Evolutionary conservation across 345 rosid species (phyloP).

Genomic region (Angophora floribunda): DNA sequence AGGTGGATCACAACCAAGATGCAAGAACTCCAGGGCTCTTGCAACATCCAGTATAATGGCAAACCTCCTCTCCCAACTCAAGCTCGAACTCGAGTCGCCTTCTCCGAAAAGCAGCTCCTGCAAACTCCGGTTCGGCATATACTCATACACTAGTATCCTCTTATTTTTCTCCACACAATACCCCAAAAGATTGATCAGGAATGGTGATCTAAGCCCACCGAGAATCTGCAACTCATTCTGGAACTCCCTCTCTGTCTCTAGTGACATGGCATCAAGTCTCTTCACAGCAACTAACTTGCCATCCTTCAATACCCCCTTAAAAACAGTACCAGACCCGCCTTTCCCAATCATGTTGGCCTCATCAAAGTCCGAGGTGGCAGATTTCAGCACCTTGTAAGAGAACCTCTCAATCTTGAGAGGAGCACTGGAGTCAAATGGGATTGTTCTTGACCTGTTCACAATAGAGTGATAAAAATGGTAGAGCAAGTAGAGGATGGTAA

Average conservation of each 20-base stretch:
- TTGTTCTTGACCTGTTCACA: slow-evolving; percentile 58
- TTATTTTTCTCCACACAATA: slow-evolving; percentile 79
- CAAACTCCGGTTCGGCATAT: slow-evolving; percentile 87
- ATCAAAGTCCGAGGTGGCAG: slow-evolving; percentile 68
- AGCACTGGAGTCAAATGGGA: slow-evolving; percentile 59
- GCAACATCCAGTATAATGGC: slow-evolving; percentile 71
- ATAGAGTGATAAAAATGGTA: slow-evolving; percentile 71
- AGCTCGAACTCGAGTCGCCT: slow-evolving; percentile 15
- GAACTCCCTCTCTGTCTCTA: slow-evolving; percentile 82
- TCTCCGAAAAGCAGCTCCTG: slow-evolving; percentile 76
- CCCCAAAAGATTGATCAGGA: slow-evolving; percentile 68
- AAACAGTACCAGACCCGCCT: slow-evolving; percentile 98
- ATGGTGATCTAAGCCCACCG: slow-evolving; percentile 73
- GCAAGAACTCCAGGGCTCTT: slow-evolving; percentile 78
- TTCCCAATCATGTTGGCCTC: slow-evolving; percentile 66
- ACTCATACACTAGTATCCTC: slow-evolving; percentile 80
- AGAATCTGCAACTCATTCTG: slow-evolving; percentile 97
- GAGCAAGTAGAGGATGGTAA: slow-evolving; percentile 61
- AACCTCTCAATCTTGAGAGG: slow-evolving; percentile 62
- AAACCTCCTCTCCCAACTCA: slow-evolving; percentile 78
- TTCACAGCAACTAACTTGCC: slow-evolving; percentile 83
- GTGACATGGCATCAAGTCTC: slow-evolving; percentile 53
- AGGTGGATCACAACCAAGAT: slow-evolving; percentile 86
- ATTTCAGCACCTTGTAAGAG: slow-evolving; percentile 66
- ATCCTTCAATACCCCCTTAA: slow-evolving; percentile 61